Base-by-base conservation (phyloP, 2,329 filamentous ascomycete genomes). In the Diplodia sapinea region DNA sequence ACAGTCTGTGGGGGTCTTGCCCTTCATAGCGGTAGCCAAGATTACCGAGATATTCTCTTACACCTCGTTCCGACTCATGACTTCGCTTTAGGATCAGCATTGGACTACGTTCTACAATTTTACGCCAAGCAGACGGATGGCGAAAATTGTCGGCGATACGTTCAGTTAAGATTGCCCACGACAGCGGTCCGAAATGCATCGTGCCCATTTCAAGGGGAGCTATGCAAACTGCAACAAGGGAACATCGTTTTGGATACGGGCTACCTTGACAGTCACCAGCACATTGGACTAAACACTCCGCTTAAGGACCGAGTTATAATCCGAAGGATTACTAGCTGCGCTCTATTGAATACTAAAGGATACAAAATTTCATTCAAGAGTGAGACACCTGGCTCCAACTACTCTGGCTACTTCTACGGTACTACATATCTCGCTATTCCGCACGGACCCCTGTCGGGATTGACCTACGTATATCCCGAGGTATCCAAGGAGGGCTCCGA, bases 201-300 rank as follows among this genome's bases (percentile, higher is more conserved):
- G 5, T 73, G 69, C 55, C 71, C 70, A 2, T 73, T 72, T 47
- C 33, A 51, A 2, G 15, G 50, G 17, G 57, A 63, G 11, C 51
- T 71, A 4, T 73, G 71, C 47, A 51, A 49, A 29, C 51, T 57
- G 2, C 51, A 67, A 1, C 49, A 33, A 2, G 51, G 23, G 0
- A 75, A 72, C 20, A 15, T 74, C 0, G 1, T 59, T 0, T 38
- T 75, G 0, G 73, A 75, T 29, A 72, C 70, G 3, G 72, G 71
- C 6, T 57, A 63, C 15, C 57, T 75, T 0, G 67, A 74, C 43
- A 73, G 70, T 40, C 65, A 67, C n/a, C n/a, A 63, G 1, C 63
- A 75, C 59, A 64, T 75, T 12, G 74, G 73, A 0, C 26, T 75
- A 38, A 74, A 73, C 40, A 65, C 59, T 1, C 68, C 71, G 1